A percentile compares a stretch with the other conserved stretches of the same genome.
Conservation (phyloP, 495 filamentous ascomycete species). For the Viridothelium virens region DNA sequence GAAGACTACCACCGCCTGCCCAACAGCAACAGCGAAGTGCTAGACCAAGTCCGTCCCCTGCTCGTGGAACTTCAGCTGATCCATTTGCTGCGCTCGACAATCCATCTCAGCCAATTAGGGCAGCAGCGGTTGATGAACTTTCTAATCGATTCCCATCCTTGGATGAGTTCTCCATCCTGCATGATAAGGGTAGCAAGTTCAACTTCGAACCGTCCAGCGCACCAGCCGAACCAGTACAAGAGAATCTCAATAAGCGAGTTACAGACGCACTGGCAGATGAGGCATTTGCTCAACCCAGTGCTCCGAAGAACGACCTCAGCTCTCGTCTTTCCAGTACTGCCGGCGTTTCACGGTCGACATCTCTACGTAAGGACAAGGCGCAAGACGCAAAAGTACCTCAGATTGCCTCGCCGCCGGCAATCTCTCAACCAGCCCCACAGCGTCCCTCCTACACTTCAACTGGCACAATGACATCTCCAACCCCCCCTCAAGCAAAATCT, state of each 20-base stretch:
- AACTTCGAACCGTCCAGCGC: conserved; percentile 61
- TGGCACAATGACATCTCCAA: conserved; percentile 80
- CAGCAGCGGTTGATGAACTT: conserved; percentile 61
- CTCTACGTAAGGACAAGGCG: conserved; percentile 35
- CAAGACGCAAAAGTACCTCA: conserved; percentile 36
- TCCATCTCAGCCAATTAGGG: conserved; percentile 39
- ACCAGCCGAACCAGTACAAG: conserved; percentile 42
- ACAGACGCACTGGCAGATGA: conserved; percentile 83
- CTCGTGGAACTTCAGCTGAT: conserved; percentile 62
- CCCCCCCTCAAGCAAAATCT: conserved; percentile 43
- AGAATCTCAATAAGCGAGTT: conserved; percentile 63
- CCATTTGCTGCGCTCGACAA: conserved; percentile 86
- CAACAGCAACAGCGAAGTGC: conserved; percentile 37
- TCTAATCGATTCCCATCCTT: conserved; percentile 81
- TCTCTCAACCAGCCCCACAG: conserved; percentile 53
- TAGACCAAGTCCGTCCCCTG: conserved; percentile 67
- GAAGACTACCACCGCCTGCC: conserved; percentile 57
- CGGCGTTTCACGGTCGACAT: conserved; percentile 16
- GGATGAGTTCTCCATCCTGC: conserved; percentile 85
- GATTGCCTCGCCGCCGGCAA: conserved; percentile 37
- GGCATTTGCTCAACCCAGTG: conserved; percentile 55
- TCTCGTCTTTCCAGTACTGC: neutral
- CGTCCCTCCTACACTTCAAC: conserved; percentile 55
- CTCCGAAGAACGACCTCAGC: conserved; percentile 13
- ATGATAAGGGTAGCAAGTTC: conserved; percentile 79